phyloP scores from a whole-genome alignment of 768 basidiomycete genomes.

The Rhizopogon sp. region DNA sequence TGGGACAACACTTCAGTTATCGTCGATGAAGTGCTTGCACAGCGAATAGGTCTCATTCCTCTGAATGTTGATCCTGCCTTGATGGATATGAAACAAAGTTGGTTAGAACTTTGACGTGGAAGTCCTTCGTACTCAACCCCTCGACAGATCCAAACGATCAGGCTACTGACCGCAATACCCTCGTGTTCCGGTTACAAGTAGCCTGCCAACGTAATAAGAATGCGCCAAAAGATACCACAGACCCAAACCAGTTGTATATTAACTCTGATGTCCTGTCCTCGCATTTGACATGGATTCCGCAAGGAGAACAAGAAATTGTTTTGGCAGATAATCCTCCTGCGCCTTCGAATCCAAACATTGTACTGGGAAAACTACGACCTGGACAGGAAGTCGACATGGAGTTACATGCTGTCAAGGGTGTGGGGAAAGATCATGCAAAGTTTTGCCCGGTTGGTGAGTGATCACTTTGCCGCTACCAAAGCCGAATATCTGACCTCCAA shows the following conservation, averaged over 20 bases:
- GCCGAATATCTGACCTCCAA: background rate
- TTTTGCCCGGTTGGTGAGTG: slow-evolving; percentile 87
- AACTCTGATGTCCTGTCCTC: slow-evolving; percentile 67
- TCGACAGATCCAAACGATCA: slow-evolving; percentile 40
- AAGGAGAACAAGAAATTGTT: slow-evolving; percentile 71
- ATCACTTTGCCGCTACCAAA: background rate
- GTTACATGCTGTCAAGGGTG: slow-evolving; percentile 87
- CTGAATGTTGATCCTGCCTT: slow-evolving; percentile 79
- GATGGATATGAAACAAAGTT: slow-evolving; percentile 51
- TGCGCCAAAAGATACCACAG: slow-evolving; percentile 45
- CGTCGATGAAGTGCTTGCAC: slow-evolving; percentile 89
- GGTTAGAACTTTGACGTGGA: slow-evolving; percentile 5
- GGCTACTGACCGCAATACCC: slow-evolving; percentile 84
- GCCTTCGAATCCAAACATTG: slow-evolving; percentile 76
- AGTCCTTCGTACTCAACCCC: background rate
- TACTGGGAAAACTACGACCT: slow-evolving; percentile 87
- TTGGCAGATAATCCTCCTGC: slow-evolving; percentile 51
- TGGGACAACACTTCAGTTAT: slow-evolving; percentile 96
- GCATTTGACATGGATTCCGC: slow-evolving; percentile 71
- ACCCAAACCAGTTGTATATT: slow-evolving; percentile 62
- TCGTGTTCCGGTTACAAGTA: slow-evolving; percentile 78
- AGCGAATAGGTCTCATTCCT: slow-evolving; percentile 89
- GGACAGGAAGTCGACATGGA: slow-evolving; percentile 86
- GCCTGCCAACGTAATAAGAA: slow-evolving; percentile 58
- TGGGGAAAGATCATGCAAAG: slow-evolving; percentile 94